Conservation (phyloP, 2,329 filamentous ascomycete genomes). For the Zarea fungicola region DNA sequence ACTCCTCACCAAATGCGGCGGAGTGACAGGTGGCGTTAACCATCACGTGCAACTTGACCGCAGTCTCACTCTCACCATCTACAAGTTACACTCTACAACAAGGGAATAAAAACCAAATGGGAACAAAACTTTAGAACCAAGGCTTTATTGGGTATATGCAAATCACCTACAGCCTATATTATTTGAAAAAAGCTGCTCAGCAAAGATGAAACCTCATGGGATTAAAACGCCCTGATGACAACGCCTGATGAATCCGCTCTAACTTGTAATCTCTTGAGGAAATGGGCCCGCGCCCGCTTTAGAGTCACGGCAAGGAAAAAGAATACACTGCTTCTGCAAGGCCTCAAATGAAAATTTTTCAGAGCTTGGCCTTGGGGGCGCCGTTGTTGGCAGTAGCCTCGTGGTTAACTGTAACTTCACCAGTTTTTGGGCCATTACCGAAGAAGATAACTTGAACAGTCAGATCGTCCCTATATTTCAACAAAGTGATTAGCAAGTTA, state of each 20-base stretch:
- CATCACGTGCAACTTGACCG: slow-evolving; percentile 10
- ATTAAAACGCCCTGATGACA: too few relatives aligned
- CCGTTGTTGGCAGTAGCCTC: slow-evolving; percentile 66
- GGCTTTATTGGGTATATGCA: too few relatives aligned
- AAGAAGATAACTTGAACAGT: slow-evolving; percentile 99
- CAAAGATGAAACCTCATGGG: too few relatives aligned
- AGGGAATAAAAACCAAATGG: not conserved
- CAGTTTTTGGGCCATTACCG: slow-evolving; percentile 70
- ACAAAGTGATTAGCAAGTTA: slow-evolving; percentile 16
- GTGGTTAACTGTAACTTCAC: slow-evolving; percentile 75
- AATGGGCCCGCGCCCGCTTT: too few relatives aligned
- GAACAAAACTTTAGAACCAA: too few relatives aligned
- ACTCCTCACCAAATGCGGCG: not conserved
- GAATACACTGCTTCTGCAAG: not conserved
- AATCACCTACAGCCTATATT: too few relatives aligned
- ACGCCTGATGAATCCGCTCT: too few relatives aligned
- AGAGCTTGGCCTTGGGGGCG: slow-evolving; percentile 35
- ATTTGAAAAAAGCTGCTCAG: too few relatives aligned
- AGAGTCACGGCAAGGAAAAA: not conserved
- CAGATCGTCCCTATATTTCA: slow-evolving; percentile 68
- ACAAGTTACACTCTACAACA: too few relatives aligned
- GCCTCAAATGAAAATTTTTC: slow-evolving; percentile 26
- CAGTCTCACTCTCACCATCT: too few relatives aligned
- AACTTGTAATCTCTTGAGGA: too few relatives aligned
- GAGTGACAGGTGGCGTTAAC: not conserved